Conservation (phyloP, 345 rosid genomes). For the Bretschneidera sinensis region DNA sequence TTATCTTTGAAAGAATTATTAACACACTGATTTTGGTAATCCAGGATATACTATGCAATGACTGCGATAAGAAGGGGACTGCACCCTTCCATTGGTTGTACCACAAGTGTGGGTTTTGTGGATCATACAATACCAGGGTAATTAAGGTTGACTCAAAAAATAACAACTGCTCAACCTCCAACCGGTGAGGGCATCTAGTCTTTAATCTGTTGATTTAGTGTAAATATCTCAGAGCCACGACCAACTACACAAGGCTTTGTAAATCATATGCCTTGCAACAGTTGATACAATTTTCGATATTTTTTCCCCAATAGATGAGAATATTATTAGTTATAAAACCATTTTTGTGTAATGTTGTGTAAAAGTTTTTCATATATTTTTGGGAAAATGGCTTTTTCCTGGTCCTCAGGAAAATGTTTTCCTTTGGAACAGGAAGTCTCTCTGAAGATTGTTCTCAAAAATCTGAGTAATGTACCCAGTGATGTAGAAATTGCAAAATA, state of each 20-base stretch:
- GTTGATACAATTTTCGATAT: not conserved
- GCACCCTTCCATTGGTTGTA: conserved; percentile 76
- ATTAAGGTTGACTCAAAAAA: conserved; percentile 24
- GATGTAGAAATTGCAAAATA: no score
- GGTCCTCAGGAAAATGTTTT: no score
- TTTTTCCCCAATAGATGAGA: not conserved
- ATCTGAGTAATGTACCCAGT: no score
- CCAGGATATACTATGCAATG: conserved; percentile 72
- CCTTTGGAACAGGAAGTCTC: no score
- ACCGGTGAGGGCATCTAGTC: not conserved
- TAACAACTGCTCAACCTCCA: conserved; percentile 18
- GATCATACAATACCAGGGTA: conserved; percentile 63
- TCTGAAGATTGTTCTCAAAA: no score
- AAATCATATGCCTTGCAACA: not conserved
- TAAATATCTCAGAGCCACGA: not conserved
- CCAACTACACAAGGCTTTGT: not conserved
- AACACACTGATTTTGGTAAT: conserved; percentile 5
- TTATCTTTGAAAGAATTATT: not conserved
- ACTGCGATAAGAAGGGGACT: conserved; percentile 60
- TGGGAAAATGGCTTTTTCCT: no score
- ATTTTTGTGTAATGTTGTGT: no score
- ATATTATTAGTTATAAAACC: no score
- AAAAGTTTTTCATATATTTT: no score
- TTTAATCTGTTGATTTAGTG: not conserved
- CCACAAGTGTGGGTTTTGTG: conserved; percentile 59